Conservation (phyloP, 2,329 filamentous ascomycete genomes). For the Hortaea werneckii region DNA sequence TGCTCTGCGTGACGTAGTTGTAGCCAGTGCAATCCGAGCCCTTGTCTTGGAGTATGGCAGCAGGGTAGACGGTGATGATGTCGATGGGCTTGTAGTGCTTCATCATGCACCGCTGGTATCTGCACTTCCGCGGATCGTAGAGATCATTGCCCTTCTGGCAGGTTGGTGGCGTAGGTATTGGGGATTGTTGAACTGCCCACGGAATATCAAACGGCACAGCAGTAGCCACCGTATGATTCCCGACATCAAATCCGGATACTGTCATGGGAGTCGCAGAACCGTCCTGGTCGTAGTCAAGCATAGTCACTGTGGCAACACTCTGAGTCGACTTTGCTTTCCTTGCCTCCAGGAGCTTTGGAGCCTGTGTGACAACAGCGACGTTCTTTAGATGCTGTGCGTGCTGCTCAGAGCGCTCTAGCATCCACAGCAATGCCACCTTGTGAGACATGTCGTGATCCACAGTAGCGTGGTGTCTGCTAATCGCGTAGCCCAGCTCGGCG, state of each 20-base stretch:
- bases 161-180: constrained; percentile 1
- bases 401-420: background rate
- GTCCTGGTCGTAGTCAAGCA: background rate
- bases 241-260: background rate
- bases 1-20: background rate
- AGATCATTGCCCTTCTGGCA: background rate
- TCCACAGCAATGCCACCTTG: background rate
- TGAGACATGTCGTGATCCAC: background rate
- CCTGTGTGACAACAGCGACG: background rate
- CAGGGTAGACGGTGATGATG: constrained; percentile 1
- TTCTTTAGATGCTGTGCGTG: too few relatives aligned
- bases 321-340: background rate
- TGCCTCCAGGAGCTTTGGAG: background rate
- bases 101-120: background rate
- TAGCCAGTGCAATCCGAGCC: background rate
- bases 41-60: background rate
- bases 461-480: background rate
- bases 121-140: constrained; percentile 1
- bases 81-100: constrained; percentile 1
- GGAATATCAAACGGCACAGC: background rate
- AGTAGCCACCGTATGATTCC: background rate
- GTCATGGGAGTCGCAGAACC: background rate
- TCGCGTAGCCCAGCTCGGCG: background rate
- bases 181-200: background rate
- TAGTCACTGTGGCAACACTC: background rate